Evolutionary conservation across 192 early-diverging fungal genomes (phyloP).

Genomic region (Coemansia sp.): DNA sequence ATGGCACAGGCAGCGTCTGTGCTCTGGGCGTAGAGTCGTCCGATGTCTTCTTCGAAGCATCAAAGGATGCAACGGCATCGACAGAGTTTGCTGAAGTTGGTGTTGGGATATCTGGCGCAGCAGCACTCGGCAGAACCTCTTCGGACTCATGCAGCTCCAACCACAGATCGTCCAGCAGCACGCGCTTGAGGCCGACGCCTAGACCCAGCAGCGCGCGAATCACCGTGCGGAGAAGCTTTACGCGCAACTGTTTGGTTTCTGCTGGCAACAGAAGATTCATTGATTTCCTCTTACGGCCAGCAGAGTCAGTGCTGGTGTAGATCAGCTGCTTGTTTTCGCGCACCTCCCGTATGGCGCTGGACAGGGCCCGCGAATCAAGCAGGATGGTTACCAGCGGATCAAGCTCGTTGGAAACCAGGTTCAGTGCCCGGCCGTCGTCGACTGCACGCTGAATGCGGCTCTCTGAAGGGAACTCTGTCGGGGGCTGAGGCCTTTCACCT

Average conservation of each 20-base stretch:
- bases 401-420: conserved; percentile 51
- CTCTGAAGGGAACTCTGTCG: conserved; percentile 29
- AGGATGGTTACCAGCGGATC: conserved; percentile 54
- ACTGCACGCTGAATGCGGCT: conserved; percentile 44
- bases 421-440: conserved; percentile 42
- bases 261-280: not conserved
- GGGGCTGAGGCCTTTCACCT: conserved; percentile 12
- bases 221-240: conserved; percentile 22
- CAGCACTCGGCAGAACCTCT: not conserved
- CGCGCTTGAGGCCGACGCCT: conserved; percentile 23
- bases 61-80: not conserved
- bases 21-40: not conserved
- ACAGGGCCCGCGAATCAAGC: conserved; percentile 34
- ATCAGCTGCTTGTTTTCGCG: conserved; percentile 6
- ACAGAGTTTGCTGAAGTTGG: not conserved
- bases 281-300: not conserved
- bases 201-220: conserved; percentile 40
- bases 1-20: not conserved
- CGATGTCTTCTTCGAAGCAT: not conserved
- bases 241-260: conserved; percentile 3
- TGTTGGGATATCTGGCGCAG: not conserved
- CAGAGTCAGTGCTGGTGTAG: not conserved
- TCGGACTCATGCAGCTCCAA: conserved; percentile 17
- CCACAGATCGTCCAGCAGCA: conserved; percentile 33
- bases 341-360: conserved; percentile 4